Base-by-base conservation (phyloP, 305 asterid species). In the Salvia sclarea region DNA sequence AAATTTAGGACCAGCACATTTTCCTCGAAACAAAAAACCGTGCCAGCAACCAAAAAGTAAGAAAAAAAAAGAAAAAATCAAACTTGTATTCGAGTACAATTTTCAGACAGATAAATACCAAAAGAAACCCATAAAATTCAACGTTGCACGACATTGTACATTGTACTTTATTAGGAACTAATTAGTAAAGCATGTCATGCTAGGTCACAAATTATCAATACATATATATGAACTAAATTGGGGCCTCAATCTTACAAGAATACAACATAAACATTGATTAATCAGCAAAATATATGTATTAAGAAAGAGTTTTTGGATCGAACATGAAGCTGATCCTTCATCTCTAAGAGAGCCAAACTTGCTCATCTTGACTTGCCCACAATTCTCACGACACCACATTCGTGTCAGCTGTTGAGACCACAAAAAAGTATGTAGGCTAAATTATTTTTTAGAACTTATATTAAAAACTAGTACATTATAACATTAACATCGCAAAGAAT, bases 361-460 rank as follows among this genome's bases (percentile, higher is more conserved):
- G 41, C 17, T 45, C 57, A 28, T 33, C 11, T 35, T 35, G 8
- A 50, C 41, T 38, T 4, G 12, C 24, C 4, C 28, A 13, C 4
- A 22, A 8, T 35, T 35, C 10, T 8, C 2, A 37, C 30, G 40
- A 11, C 1, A 11, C 61, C 35, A 2, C 18, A 47, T 4, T 57
- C 9, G 37, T 7, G 18, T 73, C 72, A 77, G 18, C 78, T 72
- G 78, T 49, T n/a, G 16, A 71, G 0, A 44, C 12, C 21, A 28
- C 2, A 45, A 5, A 5, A 16, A 47, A 5, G 4, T 2, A 30
- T 9, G 20, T 0, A 10, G 4, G 5, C 8, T 0, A 8, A 56
- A 9, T 6, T 2, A 4, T 1, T 54, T 53, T 53, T 5, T 10
- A 11, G 8, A 28, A 6, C 33, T 28, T 28, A 28, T 28, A 28